Percentiles rank a stretch among this genome's conserved stretches.
These are phyloP conservation scores for Thamnidium elegans DNA, from an alignment of 192 early-diverging fungal species.

Conservation along the genomic window DNA sequence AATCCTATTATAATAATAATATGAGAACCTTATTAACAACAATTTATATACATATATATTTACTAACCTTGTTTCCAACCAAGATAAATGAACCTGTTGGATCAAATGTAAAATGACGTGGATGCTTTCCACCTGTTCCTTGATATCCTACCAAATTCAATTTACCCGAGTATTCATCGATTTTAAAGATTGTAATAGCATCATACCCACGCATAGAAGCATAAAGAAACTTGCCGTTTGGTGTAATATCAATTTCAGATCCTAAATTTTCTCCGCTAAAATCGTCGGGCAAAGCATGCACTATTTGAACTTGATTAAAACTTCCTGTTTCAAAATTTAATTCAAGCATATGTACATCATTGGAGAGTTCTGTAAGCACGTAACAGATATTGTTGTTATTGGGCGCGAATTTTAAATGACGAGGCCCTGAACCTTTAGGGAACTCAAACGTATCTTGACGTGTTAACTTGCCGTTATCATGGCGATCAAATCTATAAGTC, in stretches of 20 bases:
- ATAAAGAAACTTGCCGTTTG: slow-evolving; percentile 28
- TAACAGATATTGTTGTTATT: slow-evolving; percentile 26
- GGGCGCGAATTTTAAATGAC: slow-evolving; percentile 33
- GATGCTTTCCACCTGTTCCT: slow-evolving; percentile 24
- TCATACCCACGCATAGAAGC: slow-evolving; percentile 36
- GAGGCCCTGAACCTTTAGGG: slow-evolving; percentile 29
- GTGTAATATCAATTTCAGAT: slow-evolving; percentile 32
- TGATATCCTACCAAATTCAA: slow-evolving; percentile 23
- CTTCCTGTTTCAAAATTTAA: slow-evolving; percentile 22
- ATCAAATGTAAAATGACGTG: slow-evolving; percentile 35
- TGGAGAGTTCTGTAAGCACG: slow-evolving; percentile 31
- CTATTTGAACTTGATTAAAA: slow-evolving; percentile 26
- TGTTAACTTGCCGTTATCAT: neutral
- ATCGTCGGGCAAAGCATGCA: slow-evolving; percentile 26
- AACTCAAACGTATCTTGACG: slow-evolving; percentile 16
- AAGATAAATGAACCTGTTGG: slow-evolving; percentile 30
- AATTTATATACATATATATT: neutral
- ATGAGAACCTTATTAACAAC: neutral
- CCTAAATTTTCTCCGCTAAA: slow-evolving; percentile 16
- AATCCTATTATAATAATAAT: slow-evolving; percentile 22
- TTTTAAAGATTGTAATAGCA: slow-evolving; percentile 24
- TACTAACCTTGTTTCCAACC: slow-evolving; percentile 32
- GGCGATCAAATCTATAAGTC: slow-evolving; percentile 17
- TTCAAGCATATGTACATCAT: slow-evolving; percentile 33
- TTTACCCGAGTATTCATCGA: slow-evolving; percentile 30